Conservation (phyloP, 352 stramenopile genomes). For the Phytophthora hibernalis region DNA sequence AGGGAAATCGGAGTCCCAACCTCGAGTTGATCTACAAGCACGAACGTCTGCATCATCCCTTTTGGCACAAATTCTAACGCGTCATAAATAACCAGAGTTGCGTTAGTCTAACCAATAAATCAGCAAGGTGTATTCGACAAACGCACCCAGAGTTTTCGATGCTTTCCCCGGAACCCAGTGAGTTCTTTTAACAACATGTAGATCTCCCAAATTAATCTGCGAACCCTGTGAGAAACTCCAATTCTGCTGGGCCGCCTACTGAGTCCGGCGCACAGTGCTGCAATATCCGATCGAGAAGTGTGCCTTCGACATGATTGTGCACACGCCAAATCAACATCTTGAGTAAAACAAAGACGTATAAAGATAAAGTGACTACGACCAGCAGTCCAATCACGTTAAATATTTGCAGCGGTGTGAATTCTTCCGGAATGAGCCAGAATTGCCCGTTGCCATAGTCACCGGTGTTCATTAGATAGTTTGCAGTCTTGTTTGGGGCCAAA, state of each 20-base stretch:
- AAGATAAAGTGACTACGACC: constrained; percentile 5
- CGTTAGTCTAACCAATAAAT: neutral
- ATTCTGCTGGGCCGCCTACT: neutral
- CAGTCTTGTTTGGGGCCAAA: constrained; percentile 34
- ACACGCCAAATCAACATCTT: constrained; percentile 39
- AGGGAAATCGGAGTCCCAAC: constrained; percentile 30
- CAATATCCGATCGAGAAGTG: constrained; percentile 10
- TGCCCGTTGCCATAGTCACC: constrained; percentile 39
- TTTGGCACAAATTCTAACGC: constrained; percentile 43
- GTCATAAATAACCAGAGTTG: neutral
- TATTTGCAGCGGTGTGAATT: constrained; percentile 9
- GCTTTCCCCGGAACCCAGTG: constrained; percentile 33
- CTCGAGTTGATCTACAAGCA: constrained; percentile 40
- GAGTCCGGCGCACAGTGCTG: constrained; percentile 2
- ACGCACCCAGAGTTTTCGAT: constrained; percentile 44
- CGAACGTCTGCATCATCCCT: constrained; percentile 35
- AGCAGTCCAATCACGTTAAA: constrained; percentile 22
- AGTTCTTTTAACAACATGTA: constrained; percentile 33
- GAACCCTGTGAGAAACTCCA: neutral
- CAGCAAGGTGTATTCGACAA: too few species aligned
- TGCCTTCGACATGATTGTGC: constrained; percentile 12
- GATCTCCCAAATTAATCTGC: constrained; percentile 23
- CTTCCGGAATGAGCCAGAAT: constrained; percentile 48
- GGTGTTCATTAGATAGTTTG: constrained; percentile 50
- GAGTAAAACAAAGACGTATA: constrained; percentile 27